A percentile compares a stretch with the other conserved stretches of the same genome.
Evolutionary conservation across 2,329 filamentous ascomycete species (phyloP).

Genomic region (Colletotrichum lini): DNA sequence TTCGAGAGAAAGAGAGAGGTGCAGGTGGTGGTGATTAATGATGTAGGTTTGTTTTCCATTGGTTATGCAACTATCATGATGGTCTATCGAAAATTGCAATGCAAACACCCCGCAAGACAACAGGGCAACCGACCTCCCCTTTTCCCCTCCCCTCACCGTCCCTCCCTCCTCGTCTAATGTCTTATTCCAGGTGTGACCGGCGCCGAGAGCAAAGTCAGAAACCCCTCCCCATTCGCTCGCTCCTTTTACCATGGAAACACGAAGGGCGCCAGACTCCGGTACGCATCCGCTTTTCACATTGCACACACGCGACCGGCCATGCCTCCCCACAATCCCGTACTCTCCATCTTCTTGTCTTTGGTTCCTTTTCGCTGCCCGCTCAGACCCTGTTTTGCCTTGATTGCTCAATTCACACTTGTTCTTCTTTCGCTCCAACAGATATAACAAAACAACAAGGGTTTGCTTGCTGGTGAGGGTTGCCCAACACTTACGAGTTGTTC

Average conservation of each 20-base stretch:
- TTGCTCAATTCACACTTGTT: not conserved
- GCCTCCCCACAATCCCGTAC: not conserved
- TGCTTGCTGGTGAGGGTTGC: not conserved
- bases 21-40: not conserved
- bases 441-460: not conserved
- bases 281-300: slow-evolving; percentile 31
- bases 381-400: not conserved
- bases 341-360: not conserved
- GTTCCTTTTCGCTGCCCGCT: not conserved
- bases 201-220: not conserved
- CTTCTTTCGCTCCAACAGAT: not conserved
- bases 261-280: slow-evolving; percentile 38
- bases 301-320: not conserved
- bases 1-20: not conserved
- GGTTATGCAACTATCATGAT: slow-evolving; percentile 37
- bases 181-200: slow-evolving; percentile 8
- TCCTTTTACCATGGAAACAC: slow-evolving; percentile 26
- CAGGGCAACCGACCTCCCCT: slow-evolving; percentile 9
- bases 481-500: slow-evolving; percentile 63
- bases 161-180: not conserved
- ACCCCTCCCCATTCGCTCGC: slow-evolving; percentile 1
- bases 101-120: slow-evolving; percentile 24
- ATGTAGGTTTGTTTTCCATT: slow-evolving; percentile 22
- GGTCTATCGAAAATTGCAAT: slow-evolving; percentile 37
- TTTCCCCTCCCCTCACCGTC: not conserved